Percentiles rank a stretch among this genome's conserved stretches.
These are phyloP conservation scores for Talaromyces funiculosus DNA, from an alignment of 2,329 filamentous ascomycete species.

Conservation along the genomic window DNA sequence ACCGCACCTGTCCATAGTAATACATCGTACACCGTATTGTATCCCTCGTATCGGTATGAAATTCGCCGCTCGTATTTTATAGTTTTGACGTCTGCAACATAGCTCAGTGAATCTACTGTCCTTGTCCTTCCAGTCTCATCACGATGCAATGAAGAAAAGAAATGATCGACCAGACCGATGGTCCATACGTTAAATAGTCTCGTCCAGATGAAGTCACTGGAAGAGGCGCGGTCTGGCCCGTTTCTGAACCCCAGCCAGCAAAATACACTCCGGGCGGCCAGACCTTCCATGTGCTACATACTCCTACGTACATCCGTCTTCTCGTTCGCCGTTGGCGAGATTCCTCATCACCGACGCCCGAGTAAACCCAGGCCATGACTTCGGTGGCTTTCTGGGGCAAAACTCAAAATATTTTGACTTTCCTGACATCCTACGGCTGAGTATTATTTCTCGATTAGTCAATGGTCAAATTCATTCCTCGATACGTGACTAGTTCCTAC, in stretches of 20 bases:
- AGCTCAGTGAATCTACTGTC: too few species aligned
- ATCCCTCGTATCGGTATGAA: not conserved
- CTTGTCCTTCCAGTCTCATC: not conserved
- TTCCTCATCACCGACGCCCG: not conserved
- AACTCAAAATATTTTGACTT: not conserved
- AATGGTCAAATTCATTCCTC: not conserved
- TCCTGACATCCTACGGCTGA: not conserved
- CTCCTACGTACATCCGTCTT: not conserved
- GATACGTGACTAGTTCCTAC: not conserved
- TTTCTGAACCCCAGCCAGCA: not conserved
- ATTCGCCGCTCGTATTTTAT: not conserved
- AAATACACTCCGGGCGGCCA: not conserved
- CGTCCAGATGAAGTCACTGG: not conserved
- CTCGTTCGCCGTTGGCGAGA: not conserved
- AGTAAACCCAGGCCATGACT: not conserved
- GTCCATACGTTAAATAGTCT: not conserved
- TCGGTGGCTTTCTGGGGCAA: constrained; percentile 4
- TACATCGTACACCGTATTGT: not conserved
- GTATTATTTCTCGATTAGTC: not conserved
- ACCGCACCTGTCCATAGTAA: not conserved
- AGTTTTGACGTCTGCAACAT: too few species aligned
- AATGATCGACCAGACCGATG: not conserved
- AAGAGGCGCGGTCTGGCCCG: not conserved
- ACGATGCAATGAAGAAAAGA: not conserved
- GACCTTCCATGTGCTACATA: not conserved